A percentile compares a stretch with the other conserved stretches of the same genome.
These are phyloP conservation scores for Colletotrichum sp. DNA, from an alignment of 2,329 filamentous ascomycete genomes.

Conservation along the genomic window DNA sequence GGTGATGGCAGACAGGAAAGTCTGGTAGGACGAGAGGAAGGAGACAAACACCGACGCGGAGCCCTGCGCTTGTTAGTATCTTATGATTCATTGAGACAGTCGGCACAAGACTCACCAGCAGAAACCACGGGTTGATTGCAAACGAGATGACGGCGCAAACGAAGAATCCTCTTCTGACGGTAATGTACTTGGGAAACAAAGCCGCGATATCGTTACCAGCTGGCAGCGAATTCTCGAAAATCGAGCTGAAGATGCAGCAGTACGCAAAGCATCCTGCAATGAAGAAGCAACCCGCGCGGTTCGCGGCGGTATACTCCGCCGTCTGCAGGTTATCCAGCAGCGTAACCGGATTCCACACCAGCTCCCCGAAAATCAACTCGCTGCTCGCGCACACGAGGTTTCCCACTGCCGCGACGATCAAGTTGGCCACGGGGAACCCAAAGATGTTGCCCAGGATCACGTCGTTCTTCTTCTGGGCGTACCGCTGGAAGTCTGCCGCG, in stretches of 20 bases:
- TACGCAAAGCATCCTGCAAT: conserved; percentile 46
- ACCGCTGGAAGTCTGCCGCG: conserved; percentile 48
- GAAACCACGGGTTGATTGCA: conserved; percentile 42
- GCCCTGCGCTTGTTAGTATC: conserved; percentile 30
- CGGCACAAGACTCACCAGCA: conserved; percentile 39
- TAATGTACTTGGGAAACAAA: conserved; percentile 40
- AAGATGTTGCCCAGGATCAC: conserved; percentile 44
- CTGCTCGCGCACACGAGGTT: conserved; percentile 39
- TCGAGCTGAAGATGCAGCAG: conserved; percentile 45
- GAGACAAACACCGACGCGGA: conserved; percentile 41
- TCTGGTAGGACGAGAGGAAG: conserved; percentile 39
- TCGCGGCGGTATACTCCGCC: conserved; percentile 35
- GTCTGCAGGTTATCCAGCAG: conserved; percentile 39
- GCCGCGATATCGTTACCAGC: conserved; percentile 46
- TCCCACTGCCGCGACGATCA: conserved; percentile 42
- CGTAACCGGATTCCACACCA: conserved; percentile 29
- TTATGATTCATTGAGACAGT: conserved; percentile 40
- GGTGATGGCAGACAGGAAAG: conserved; percentile 44
- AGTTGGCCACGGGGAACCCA: conserved; percentile 43
- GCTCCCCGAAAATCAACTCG: conserved; percentile 24
- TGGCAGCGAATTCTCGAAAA: conserved; percentile 47
- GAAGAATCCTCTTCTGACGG: conserved; percentile 42
- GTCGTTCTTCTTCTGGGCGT: conserved; percentile 43
- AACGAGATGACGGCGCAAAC: conserved; percentile 39
- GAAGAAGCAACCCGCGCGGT: conserved; percentile 43